These are phyloP conservation scores for Apiospora hydei DNA, from an alignment of 2,329 filamentous ascomycete species.

Conservation along the genomic window DNA sequence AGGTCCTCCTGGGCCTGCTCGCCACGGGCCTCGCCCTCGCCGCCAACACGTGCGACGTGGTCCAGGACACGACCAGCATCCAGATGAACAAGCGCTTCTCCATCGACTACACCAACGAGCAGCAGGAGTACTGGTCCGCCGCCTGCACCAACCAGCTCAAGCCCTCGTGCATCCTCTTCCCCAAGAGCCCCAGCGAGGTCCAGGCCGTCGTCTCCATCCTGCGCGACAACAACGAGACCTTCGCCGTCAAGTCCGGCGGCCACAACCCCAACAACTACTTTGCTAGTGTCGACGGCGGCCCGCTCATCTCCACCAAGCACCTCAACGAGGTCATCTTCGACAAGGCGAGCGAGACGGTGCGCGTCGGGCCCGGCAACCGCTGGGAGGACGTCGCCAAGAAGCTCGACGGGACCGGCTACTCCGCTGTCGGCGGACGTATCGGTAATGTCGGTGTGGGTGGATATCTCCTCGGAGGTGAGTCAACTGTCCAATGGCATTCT, in stretches of 20 bases:
- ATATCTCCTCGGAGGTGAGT: constrained; percentile 61
- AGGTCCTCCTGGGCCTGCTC: constrained; percentile 15
- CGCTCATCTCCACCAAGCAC: constrained; percentile 56
- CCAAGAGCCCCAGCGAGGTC: constrained; percentile 58
- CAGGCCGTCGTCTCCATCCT: constrained; percentile 59
- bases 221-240: constrained; percentile 53
- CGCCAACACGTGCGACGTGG: constrained; percentile 46
- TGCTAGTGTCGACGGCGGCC: constrained; percentile 56
- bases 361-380: constrained; percentile 54
- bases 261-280: constrained; percentile 63
- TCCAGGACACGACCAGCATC: constrained; percentile 43
- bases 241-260: constrained; percentile 64
- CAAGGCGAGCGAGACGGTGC: constrained; percentile 45
- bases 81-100: constrained; percentile 42
- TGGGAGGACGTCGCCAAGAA: constrained; percentile 50
- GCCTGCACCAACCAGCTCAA: constrained; percentile 48
- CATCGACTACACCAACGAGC: constrained; percentile 45
- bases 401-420: constrained; percentile 51
- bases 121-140: constrained; percentile 55
- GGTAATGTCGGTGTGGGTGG: constrained; percentile 57
- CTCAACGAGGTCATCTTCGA: constrained; percentile 51
- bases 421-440: constrained; percentile 52
- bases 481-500: not conserved
- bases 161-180: constrained; percentile 56
- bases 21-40: constrained; percentile 26